Base-by-base conservation (phyloP, 1,139 yeast genomes). In the Waltiozyma sp. region DNA sequence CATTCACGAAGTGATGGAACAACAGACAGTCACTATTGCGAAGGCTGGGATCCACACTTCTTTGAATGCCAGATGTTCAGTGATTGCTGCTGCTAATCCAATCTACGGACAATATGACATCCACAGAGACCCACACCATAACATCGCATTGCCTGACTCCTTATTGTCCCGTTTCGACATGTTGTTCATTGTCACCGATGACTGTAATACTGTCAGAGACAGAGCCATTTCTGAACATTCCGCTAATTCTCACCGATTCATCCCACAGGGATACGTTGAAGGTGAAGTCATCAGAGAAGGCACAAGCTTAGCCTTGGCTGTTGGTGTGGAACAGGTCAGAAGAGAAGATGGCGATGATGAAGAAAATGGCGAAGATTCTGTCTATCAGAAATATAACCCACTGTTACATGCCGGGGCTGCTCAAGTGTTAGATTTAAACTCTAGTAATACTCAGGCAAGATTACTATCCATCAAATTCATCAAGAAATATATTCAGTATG, bases 1-100 rank as follows among this genome's bases (percentile, higher is more conserved):
- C 1, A 91, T 91, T 57, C 99, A 91, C 65, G 99, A 91, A 73
- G 98, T 91, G 41, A 93, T 91, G 98, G 98, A 91, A 68, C 98
- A 91, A 66, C 99, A 93, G 62, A 91, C 99, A 0, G 96, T 91
- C 28, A 91, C 98, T 1, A 89, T 91, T 60, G 96, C 98, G 41
- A 93, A 91, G 62, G 98, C 98, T 1, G 99, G 99, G 53, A 91
- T 91, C 53, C 97, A 91, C 60, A 89, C 98, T 1, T 83, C 97
- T 6, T 72, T 91, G 55, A 91, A 91, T 62, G 98, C 99, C 15
- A 77, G 99, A 56, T 91, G 98, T 68, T 84, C 95, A 37, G 98
- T 91, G 19, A 77, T 93, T 54, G 98, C 98, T 0, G 99, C 99
- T 26, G 99, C 99, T 10, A 91, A 91, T 60, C 99, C 99, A 0